A percentile compares a stretch with the other conserved stretches of the same genome.
Conservation (phyloP, 768 basidiomycete genomes). For the Suillus spraguei region DNA sequence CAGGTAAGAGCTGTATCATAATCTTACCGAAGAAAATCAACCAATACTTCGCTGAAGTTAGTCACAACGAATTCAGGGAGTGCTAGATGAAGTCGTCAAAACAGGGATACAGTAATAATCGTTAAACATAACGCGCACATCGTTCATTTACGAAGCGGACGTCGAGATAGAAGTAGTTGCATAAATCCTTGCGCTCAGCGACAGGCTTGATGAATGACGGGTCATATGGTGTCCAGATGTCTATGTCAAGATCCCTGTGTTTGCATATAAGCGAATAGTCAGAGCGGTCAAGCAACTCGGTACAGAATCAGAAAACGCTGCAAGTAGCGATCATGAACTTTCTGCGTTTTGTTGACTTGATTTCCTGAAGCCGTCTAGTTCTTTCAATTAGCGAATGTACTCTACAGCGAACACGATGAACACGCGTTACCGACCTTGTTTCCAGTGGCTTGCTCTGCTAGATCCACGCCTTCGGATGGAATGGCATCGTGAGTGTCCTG, state of each 20-base stretch:
- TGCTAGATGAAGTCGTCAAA: background rate
- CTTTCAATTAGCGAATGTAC: background rate
- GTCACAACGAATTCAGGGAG: conserved; percentile 14
- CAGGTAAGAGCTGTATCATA: background rate
- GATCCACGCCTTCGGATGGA: background rate
- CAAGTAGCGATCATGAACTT: background rate
- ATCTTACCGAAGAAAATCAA: conserved; percentile 21
- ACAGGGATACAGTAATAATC: background rate
- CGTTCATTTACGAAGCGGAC: background rate
- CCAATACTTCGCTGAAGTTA: conserved; percentile 20
- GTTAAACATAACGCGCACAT: background rate
- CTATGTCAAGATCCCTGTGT: background rate
- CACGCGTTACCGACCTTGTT: background rate
- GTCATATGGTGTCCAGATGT: background rate
- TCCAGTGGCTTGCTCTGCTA: background rate
- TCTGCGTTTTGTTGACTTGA: background rate
- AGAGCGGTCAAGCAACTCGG: background rate
- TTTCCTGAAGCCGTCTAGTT: background rate
- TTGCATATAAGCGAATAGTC: background rate
- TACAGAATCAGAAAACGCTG: background rate
- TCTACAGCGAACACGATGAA: background rate
- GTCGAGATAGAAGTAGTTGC: conserved; percentile 24
- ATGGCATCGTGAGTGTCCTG: background rate
- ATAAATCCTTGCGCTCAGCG: conserved; percentile 15
- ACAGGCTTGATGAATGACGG: conserved; percentile 15